Conservation (phyloP, 192 early-diverging fungal genomes). For the Backusella mclennaniae region DNA sequence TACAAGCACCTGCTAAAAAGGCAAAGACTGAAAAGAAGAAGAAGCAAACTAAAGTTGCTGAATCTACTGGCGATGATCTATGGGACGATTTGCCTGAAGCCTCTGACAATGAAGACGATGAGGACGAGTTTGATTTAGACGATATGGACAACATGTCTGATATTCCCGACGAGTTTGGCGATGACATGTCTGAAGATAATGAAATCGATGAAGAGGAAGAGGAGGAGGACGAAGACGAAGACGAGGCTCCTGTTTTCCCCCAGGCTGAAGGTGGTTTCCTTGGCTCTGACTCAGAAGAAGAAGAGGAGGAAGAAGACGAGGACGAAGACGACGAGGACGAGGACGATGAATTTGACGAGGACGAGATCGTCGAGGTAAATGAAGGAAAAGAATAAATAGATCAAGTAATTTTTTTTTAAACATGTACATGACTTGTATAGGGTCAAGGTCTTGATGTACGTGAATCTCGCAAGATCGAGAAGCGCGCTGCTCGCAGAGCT, state of each 20-base stretch:
- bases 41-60: neutral
- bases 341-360: constrained; percentile 32
- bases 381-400: neutral
- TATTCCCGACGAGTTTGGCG: constrained; percentile 28
- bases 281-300: constrained; percentile 21
- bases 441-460: constrained; percentile 48
- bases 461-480: constrained; percentile 61
- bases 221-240: constrained; percentile 50
- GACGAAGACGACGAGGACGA: constrained; percentile 44
- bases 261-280: constrained; percentile 28
- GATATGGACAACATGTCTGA: constrained; percentile 26
- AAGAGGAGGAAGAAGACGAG: constrained; percentile 35
- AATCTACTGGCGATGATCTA: constrained; percentile 13
- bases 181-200: constrained; percentile 26
- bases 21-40: constrained; percentile 15
- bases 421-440: constrained; percentile 20
- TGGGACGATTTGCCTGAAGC: constrained; percentile 33
- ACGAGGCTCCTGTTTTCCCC: constrained; percentile 33
- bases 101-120: constrained; percentile 35
- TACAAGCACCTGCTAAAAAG: constrained; percentile 15
- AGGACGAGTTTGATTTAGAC: constrained; percentile 36
- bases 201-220: constrained; percentile 38
- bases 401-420: neutral
- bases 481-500: constrained; percentile 60
- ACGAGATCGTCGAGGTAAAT: constrained; percentile 31